Evolutionary conservation across 371 early-diverging fungal species (phyloP), one percentile per base, ranked within the genome.

Genomic region (Mortierella sp.): DNA sequence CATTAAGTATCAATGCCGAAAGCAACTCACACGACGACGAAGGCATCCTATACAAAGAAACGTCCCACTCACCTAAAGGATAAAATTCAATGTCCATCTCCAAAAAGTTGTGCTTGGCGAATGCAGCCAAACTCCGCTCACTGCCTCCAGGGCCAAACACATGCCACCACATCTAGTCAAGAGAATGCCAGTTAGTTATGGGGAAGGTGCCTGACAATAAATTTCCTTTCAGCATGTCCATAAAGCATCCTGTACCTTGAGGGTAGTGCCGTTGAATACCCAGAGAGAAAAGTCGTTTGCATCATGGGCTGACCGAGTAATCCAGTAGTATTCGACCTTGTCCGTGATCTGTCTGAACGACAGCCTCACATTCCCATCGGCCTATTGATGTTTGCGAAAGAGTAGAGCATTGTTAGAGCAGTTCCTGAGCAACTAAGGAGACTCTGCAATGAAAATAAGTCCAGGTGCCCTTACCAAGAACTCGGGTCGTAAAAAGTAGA

Each of bases 61-160:
- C n/a, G 70, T 34, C 37, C 11, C 81, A 88, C 16, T 87, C 89
- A 96, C 96, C 92, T 71, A 95, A 89, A 9, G 96, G 96, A 82
- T 95, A 95, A 82, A 95, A 97, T 55, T 96, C 97, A n/a, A 94
- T 81, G 0, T 92, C 90, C 51, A 95, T 92, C 72, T 89, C 82
- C 67, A 94, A 72, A 74, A 81, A 85, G 74, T 78, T 81, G 69
- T 81, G 81, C 74, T 85, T 85, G 21, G 81, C 81, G 71, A 85
- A 85, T 9, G 78, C 71, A 6, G 81, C 86, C n/a, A 85, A 31
- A 48, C 81, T 85, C 26, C 69, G 72, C 40, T 81, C 81, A 51
- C 78, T 55, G 13, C 78, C 81, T 54, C 79, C 86, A 16, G 81
- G 78, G 28, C 86, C 86, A 50, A 85, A 85, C 4, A 85, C 76